Evolutionary conservation across 176 grass and related monocot genomes (phyloP).

Genomic region (Alopecurus myosuroides): DNA sequence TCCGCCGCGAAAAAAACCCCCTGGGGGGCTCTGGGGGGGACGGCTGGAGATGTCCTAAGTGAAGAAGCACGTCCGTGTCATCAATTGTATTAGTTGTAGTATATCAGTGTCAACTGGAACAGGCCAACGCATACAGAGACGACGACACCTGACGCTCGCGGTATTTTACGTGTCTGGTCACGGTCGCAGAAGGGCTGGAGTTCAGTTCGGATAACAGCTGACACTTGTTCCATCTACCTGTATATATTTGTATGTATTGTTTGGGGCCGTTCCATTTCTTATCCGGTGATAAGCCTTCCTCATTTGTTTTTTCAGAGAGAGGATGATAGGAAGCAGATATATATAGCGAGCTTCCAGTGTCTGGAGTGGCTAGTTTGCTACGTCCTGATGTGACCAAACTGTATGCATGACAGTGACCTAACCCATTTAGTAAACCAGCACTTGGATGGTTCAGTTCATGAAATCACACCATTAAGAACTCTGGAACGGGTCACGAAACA

Average conservation of each 20-base stretch:
- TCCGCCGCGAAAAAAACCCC: no score
- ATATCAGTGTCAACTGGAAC: constrained; percentile 4
- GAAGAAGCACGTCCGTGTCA: background rate
- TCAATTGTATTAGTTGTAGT: background rate
- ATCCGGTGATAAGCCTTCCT: background rate
- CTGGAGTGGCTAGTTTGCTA: background rate
- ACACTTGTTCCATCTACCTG: background rate
- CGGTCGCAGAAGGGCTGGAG: background rate
- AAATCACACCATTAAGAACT: background rate
- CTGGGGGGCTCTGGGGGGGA: no score
- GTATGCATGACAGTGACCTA: background rate
- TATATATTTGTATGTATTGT: background rate
- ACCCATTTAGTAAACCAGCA: background rate
- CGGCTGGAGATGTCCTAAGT: no score
- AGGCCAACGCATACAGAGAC: constrained; percentile 13
- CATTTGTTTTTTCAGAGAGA: background rate
- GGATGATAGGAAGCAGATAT: background rate
- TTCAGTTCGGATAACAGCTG: background rate
- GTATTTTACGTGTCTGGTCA: background rate
- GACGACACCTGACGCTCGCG: background rate
- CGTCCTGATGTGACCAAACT: constrained; percentile 24
- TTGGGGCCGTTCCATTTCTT: background rate
- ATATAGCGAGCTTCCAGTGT: background rate
- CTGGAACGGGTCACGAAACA: background rate
- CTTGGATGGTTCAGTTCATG: background rate